Percentiles rank a stretch among this genome's conserved stretches.
These are phyloP conservation scores for Candida stauntonica DNA, from an alignment of 805 yeast genomes.

Conservation along the genomic window DNA sequence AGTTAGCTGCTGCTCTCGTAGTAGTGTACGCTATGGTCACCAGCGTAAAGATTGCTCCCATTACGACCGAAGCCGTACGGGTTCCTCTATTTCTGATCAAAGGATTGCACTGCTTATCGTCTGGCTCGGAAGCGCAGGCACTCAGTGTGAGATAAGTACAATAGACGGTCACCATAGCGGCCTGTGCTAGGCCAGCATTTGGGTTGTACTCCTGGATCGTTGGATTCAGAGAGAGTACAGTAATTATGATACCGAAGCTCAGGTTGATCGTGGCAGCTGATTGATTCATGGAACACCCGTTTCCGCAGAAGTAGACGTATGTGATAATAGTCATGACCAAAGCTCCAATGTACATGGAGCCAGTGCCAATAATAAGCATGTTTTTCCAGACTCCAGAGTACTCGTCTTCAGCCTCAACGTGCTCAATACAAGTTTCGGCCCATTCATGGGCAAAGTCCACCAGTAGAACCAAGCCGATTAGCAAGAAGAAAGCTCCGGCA, in stretches of 20 bases:
- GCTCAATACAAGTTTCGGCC: conserved; percentile 93
- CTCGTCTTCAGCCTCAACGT: conserved; percentile 78
- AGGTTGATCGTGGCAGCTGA: conserved; percentile 79
- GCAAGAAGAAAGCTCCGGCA: conserved; percentile 78
- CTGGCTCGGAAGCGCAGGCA: conserved; percentile 96
- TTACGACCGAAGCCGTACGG: conserved; percentile 76
- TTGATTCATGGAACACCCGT: conserved; percentile 84
- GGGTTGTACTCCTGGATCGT: conserved; percentile 89
- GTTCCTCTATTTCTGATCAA: conserved; percentile 85
- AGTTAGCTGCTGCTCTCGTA: conserved; percentile 89
- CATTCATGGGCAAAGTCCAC: conserved; percentile 98
- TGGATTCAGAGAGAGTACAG: conserved; percentile 73
- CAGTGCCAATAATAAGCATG: conserved; percentile 80
- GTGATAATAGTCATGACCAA: conserved; percentile 69
- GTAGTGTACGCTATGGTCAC: conserved; percentile 96
- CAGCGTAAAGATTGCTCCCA: conserved; percentile 93
- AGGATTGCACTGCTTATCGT: conserved; percentile 89
- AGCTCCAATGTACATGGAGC: conserved; percentile 74
- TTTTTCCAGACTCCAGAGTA: conserved; percentile 64
- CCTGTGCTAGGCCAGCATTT: conserved; percentile 92
- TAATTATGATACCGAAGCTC: conserved; percentile 56
- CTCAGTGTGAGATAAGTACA: conserved; percentile 88
- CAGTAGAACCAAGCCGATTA: conserved; percentile 82
- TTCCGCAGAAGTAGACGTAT: conserved; percentile 77
- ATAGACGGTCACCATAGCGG: conserved; percentile 92